Evolutionary conservation across 2,329 filamentous ascomycete genomes (phyloP).

Genomic region (Cryphonectria radicalis): DNA sequence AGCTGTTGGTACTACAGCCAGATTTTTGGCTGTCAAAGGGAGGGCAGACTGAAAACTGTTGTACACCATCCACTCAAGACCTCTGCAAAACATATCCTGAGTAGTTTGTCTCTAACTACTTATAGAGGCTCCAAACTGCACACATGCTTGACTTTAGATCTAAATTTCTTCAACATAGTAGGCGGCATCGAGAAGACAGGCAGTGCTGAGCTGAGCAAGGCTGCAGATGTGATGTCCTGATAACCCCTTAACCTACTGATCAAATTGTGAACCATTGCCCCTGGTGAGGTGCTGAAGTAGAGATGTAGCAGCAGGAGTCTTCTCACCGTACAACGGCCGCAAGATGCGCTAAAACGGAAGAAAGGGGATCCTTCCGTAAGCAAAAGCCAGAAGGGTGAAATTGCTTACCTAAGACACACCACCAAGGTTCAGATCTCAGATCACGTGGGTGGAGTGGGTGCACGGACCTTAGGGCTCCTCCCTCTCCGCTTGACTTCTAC

Average conservation of each 20-base stretch:
- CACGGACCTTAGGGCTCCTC: slow-evolving; percentile 12
- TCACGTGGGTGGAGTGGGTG: slow-evolving; percentile 9
- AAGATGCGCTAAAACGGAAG: not conserved
- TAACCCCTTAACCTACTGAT: not conserved
- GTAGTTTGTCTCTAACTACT: no score
- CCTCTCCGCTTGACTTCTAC: slow-evolving; percentile 15
- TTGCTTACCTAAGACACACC: not conserved
- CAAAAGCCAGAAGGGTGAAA: not conserved
- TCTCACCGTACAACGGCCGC: no score
- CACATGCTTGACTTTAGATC: not conserved
- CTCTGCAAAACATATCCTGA: no score
- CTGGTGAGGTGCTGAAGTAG: not conserved
- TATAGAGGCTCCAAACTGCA: no score
- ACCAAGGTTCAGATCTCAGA: not conserved
- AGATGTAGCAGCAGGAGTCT: not conserved
- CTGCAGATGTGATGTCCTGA: not conserved
- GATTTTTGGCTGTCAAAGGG: no score
- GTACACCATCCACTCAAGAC: no score
- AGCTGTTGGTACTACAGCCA: no score
- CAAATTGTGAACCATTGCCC: not conserved
- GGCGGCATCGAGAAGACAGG: not conserved
- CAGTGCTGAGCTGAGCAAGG: not conserved
- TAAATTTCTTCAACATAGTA: not conserved
- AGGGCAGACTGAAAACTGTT: no score
- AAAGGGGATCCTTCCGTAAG: not conserved